Conservation (phyloP, 192 early-diverging fungal species). For the Coemansia sp. region DNA sequence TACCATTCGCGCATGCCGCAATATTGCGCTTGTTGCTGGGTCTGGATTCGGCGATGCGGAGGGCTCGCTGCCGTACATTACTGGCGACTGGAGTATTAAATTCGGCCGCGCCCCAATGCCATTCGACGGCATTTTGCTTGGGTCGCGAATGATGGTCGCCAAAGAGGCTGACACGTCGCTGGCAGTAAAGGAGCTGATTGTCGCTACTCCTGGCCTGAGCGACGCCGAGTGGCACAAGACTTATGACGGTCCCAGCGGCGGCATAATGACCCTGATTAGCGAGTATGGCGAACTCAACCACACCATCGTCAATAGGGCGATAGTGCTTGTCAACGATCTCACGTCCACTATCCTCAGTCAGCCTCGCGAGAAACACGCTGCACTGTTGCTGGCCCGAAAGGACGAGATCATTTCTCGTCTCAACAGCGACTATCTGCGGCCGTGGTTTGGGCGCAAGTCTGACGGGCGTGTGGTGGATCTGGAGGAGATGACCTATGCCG, state of each 20-base stretch:
- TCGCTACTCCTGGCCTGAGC: constrained; percentile 75
- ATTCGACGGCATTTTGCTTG: constrained; percentile 92
- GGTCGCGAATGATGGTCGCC: constrained; percentile 95
- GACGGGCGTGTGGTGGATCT: constrained; percentile 77
- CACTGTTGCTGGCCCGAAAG: constrained; percentile 68
- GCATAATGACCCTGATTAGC: constrained; percentile 83
- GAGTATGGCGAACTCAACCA: constrained; percentile 96
- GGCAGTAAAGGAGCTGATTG: constrained; percentile 88
- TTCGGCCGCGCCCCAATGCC: constrained; percentile 94
- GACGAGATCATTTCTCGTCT: constrained; percentile 87
- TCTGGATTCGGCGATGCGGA: constrained; percentile 89
- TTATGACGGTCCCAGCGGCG: constrained; percentile 75
- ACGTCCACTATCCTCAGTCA: constrained; percentile 79
- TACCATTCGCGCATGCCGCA: constrained; percentile 72
- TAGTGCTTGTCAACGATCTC: constrained; percentile 79
- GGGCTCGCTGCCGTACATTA: constrained; percentile 88
- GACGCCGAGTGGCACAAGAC: constrained; percentile 87
- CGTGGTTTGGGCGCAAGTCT: constrained; percentile 91
- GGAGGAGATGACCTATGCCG: constrained; percentile 93
- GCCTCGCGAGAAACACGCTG: constrained; percentile 82
- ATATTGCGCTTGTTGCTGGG: constrained; percentile 90
- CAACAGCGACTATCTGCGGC: constrained; percentile 62
- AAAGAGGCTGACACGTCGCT: constrained; percentile 82
- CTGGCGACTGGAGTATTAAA: constrained; percentile 86
- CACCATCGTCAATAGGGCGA: constrained; percentile 87